Conservation (phyloP, 169 alveolate genomes). For the Cryptosporidium viatorum region DNA sequence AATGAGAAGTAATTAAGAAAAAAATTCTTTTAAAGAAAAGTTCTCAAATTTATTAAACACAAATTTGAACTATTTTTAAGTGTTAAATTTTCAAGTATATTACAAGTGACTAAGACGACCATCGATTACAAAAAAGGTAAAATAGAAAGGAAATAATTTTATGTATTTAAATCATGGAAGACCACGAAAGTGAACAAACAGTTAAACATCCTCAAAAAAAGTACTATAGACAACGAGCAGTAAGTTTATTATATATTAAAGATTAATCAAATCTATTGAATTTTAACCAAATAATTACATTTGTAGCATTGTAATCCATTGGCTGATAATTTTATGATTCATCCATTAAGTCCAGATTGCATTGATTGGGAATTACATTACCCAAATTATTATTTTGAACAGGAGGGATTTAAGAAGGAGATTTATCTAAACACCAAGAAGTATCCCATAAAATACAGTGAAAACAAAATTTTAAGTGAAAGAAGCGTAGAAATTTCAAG, state of each 20-base stretch:
- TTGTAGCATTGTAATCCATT: conserved; percentile 88
- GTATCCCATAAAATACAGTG: conserved; percentile 72
- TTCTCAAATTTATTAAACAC: neutral
- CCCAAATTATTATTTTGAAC: conserved; percentile 75
- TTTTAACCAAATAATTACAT: neutral
- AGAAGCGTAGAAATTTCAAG: conserved; percentile 20
- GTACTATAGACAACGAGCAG: conserved; percentile 80
- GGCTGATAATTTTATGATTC: conserved; percentile 84
- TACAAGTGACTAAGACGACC: too few relatives aligned
- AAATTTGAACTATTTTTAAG: neutral
- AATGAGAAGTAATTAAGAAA: neutral
- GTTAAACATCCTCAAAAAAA: conserved; percentile 77
- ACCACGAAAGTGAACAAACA: neutral
- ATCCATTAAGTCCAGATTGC: conserved; percentile 83
- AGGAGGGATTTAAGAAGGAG: conserved; percentile 46
- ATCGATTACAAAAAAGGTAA: neutral
- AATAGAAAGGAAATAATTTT: neutral
- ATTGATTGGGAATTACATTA: conserved; percentile 85
- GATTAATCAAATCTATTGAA: neutral
- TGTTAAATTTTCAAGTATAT: neutral
- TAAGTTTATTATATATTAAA: conserved; percentile 47
- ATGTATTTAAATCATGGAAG: neutral
- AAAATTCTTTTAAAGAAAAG: neutral
- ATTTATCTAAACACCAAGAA: conserved; percentile 63
- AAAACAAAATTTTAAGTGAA: neutral